Conservation (phyloP, 106 monocot species). For the Agapanthus africanus region DNA sequence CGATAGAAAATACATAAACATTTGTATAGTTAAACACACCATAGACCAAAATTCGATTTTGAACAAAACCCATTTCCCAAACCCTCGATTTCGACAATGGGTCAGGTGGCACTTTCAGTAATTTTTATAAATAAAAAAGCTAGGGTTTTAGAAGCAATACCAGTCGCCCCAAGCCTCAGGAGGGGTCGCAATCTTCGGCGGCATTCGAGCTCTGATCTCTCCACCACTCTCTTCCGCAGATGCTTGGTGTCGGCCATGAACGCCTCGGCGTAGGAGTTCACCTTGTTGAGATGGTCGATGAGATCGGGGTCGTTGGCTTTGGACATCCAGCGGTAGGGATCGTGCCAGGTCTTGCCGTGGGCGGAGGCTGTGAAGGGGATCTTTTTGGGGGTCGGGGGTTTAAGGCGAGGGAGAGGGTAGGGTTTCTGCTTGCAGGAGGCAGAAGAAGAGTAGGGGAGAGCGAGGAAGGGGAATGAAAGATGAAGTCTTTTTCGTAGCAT, state of each 20-base stretch:
- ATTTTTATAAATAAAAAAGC: not conserved
- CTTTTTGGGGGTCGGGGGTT: constrained; percentile 59
- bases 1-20: too few relatives aligned
- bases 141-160: constrained; percentile 16
- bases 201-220: constrained; percentile 59
- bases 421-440: constrained; percentile 22
- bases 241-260: constrained; percentile 73
- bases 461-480: constrained; percentile 2
- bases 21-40: not conserved
- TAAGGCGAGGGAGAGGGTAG: constrained; percentile 1
- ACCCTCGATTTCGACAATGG: too few relatives aligned
- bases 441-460: not conserved
- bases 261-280: constrained; percentile 68
- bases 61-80: not conserved
- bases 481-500: not conserved
- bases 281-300: constrained; percentile 36
- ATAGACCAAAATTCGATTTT: not conserved
- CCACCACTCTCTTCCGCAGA: constrained; percentile 29
- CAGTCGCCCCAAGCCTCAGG: constrained; percentile 70
- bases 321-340: constrained; percentile 92
- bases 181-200: constrained; percentile 34
- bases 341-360: constrained; percentile 71
- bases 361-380: constrained; percentile 59
- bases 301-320: constrained; percentile 69
- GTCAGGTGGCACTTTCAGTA: too few relatives aligned